These are phyloP conservation scores for Fusarium liriodendri DNA, from an alignment of 2,329 filamentous ascomycete species.

Conservation along the genomic window DNA sequence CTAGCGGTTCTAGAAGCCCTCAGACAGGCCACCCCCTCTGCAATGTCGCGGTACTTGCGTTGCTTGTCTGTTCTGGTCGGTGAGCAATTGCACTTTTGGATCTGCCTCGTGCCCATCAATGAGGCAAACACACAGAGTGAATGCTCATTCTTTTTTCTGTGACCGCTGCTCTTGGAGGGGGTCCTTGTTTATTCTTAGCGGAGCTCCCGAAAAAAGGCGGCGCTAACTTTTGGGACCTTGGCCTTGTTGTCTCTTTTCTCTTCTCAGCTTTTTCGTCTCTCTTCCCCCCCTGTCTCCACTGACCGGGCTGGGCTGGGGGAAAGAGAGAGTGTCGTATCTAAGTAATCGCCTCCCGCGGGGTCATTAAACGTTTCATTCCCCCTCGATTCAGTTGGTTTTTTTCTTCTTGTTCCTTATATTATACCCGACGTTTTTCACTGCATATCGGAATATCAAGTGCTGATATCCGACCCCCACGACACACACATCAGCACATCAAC, in stretches of 20 bases:
- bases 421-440: background rate
- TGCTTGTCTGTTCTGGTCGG: background rate
- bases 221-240: background rate
- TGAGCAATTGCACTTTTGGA: background rate
- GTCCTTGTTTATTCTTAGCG: background rate
- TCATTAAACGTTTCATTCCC: background rate
- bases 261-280: background rate
- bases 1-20: conserved; percentile 22
- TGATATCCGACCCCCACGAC: background rate
- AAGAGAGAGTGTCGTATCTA: background rate
- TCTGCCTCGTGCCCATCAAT: background rate
- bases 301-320: background rate
- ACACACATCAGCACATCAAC: background rate
- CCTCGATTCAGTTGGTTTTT: too few species aligned
- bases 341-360: conserved; percentile 3
- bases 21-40: background rate
- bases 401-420: background rate
- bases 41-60: background rate
- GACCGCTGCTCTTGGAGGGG: background rate
- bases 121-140: background rate
- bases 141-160: background rate
- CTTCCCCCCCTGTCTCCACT: conserved; percentile 18
- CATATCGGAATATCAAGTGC: background rate
- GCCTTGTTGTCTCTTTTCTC: conserved; percentile 34
- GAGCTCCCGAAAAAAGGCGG: background rate